Conservation (phyloP, 768 basidiomycete genomes). For the Suillus weaverae region DNA sequence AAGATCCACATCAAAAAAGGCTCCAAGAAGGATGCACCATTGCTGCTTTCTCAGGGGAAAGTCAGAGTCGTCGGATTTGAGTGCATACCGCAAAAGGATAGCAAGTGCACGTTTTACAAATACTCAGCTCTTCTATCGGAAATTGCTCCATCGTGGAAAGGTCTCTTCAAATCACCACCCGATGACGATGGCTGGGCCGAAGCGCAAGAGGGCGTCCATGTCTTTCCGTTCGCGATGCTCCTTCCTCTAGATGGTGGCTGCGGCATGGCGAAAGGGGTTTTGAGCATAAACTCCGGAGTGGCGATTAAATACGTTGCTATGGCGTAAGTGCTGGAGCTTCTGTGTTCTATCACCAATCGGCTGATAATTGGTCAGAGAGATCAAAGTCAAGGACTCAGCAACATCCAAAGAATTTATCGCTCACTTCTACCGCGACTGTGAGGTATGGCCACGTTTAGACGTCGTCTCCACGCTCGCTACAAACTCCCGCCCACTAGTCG, state of each 20-base stretch:
- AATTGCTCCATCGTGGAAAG: conserved; percentile 45
- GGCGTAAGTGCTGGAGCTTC: conserved; percentile 49
- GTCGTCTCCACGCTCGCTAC: conserved; percentile 60
- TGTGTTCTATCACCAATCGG: conserved; percentile 3
- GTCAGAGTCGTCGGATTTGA: conserved; percentile 86
- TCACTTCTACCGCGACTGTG: conserved; percentile 85
- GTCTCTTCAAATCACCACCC: conserved; percentile 42
- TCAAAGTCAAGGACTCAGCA: conserved; percentile 70
- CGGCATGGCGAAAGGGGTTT: conserved; percentile 58
- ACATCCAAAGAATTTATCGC: conserved; percentile 70
- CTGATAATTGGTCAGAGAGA: conserved; percentile 45
- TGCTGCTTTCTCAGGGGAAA: conserved; percentile 73
- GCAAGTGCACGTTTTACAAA: conserved; percentile 84
- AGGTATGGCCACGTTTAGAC: conserved; percentile 76
- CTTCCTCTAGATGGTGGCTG: conserved; percentile 56
- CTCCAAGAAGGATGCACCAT: conserved; percentile 52
- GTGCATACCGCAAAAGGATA: conserved; percentile 53
- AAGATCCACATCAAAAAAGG: conserved; percentile 62
- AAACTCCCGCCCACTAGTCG: conserved; percentile 57
- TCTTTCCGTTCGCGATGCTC: conserved; percentile 70
- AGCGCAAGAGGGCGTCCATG: conserved; percentile 66
- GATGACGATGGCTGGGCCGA: conserved; percentile 64
- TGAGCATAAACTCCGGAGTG: conserved; percentile 57
- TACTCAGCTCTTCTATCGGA: conserved; percentile 55
- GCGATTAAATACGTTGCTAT: conserved; percentile 78